Evolutionary conservation across 176 grass and related monocot genomes (phyloP), one percentile per base, ranked within the genome.

Genomic region (Leersia perrieri): DNA sequence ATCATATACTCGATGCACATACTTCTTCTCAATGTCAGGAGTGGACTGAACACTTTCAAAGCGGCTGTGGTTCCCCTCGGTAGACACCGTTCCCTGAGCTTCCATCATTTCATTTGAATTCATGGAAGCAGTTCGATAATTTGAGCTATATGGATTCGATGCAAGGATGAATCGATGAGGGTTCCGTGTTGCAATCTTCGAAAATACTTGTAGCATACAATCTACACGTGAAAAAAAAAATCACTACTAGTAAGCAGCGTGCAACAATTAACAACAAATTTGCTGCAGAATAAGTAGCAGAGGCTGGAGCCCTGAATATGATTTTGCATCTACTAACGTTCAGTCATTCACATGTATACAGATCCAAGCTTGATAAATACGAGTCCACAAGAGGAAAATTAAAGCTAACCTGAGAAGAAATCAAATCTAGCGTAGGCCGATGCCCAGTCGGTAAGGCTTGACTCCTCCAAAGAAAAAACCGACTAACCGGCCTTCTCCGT

Each of bases 1-100:
- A 70, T 95, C 96, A 27, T 98, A 98, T 72, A 98, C 90, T 3
- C 76, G 72, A 66, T 95, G 92, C 70, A 98, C 90, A 45, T 95
- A 95, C 63, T 86, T 93, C 76, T 91, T 98, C 83, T 95, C 95
- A 58, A 98, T 98, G 75, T 95, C 88, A 12, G 95, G 92, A 6
- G 92, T 98, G 61, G 79, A 84, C 76, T 91, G 81, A 38, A 93
- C 84, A n/a, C 63, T 89, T 27, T 70, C 44, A 14, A 81, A 72
- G 78, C 83, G 87, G 9, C 11, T 51, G 66, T 1, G 34, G 47
- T 63, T 70, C n/a, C 64, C 87, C 60, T 72, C 45, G 28, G 66
- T 10, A 45, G 77, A 12, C 15, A 53, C 27, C 0, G 5, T 70
- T 2, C 62, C 64, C 77, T 66, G 82, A 18, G 11, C 57, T 36